These are phyloP conservation scores for Candolleomyces aberdarensis DNA, from an alignment of 768 basidiomycete species.

Conservation along the genomic window DNA sequence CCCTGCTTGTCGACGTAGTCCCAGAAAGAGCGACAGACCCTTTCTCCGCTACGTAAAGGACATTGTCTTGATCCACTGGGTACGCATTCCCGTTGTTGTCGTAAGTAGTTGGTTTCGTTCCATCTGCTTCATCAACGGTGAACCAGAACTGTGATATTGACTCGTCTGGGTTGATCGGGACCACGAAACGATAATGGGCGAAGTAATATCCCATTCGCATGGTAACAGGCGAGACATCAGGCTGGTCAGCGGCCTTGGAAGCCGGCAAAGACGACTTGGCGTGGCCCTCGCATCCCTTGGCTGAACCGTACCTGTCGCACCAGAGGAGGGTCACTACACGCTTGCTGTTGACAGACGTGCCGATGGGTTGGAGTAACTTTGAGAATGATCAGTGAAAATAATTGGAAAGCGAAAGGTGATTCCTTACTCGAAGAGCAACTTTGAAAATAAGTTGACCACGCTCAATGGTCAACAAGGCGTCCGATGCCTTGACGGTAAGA, in stretches of 20 bases:
- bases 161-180: constrained; percentile 25
- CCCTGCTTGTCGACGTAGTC: not conserved
- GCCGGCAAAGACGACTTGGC: constrained; percentile 20
- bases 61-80: constrained; percentile 27
- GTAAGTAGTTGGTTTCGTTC: constrained; percentile 21
- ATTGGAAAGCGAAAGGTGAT: not conserved
- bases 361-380: constrained; percentile 25
- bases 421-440: constrained; percentile 27
- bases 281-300: constrained; percentile 20
- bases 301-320: constrained; percentile 31
- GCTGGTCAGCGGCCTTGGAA: constrained; percentile 16
- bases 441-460: constrained; percentile 27
- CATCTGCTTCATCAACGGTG: constrained; percentile 32
- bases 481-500: constrained; percentile 30
- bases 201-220: constrained; percentile 24
- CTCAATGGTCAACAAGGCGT: constrained; percentile 28
- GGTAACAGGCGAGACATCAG: constrained; percentile 25
- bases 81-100: constrained; percentile 35
- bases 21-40: constrained; percentile 14
- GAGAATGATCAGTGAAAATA: not conserved
- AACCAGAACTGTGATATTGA: constrained; percentile 43
- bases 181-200: constrained; percentile 31
- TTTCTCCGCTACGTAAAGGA: constrained; percentile 31
- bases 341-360: constrained; percentile 20
- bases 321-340: constrained; percentile 28